Conservation (phyloP, 1,139 yeast genomes). For the Pichia sp. region DNA sequence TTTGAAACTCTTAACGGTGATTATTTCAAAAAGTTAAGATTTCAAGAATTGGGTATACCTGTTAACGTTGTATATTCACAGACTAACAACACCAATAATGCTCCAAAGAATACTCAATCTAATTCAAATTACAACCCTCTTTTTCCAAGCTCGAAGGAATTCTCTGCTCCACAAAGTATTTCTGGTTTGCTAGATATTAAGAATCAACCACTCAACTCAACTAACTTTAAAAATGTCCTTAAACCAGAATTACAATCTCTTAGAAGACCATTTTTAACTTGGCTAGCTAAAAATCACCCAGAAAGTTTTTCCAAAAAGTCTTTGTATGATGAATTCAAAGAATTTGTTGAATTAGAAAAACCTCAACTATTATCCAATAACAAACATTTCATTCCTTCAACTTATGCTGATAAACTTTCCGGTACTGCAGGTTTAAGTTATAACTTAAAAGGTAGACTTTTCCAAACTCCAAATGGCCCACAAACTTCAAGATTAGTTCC, state of each 20-base stretch:
- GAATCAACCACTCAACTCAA: slow-evolving; percentile 20
- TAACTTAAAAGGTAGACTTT: slow-evolving; percentile 61
- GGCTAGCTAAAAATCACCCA: slow-evolving; percentile 37
- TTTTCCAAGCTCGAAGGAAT: slow-evolving; percentile 19
- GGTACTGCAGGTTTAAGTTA: slow-evolving; percentile 77
- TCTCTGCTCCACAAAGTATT: slow-evolving; percentile 16
- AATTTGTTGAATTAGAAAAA: slow-evolving; percentile 31
- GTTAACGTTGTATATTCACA: no score
- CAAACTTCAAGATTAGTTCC: slow-evolving; percentile 54
- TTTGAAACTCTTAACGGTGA: slow-evolving; percentile 45
- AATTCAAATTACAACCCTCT: slow-evolving; percentile 18
- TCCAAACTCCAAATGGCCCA: slow-evolving; percentile 72
- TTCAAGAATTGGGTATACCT: slow-evolving; percentile 45
- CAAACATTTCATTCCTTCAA: slow-evolving; percentile 17
- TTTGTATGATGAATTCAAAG: slow-evolving; percentile 33
- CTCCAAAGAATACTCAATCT: not conserved
- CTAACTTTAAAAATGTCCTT: slow-evolving; percentile 19
- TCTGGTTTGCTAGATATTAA: slow-evolving; percentile 24
- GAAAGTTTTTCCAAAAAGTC: slow-evolving; percentile 25
- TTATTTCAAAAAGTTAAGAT: slow-evolving; percentile 44
- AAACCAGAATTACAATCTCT: slow-evolving; percentile 25
- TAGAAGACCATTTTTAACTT: slow-evolving; percentile 36
- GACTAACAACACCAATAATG: slow-evolving; percentile 3
- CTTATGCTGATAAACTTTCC: slow-evolving; percentile 28
- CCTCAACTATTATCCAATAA: slow-evolving; percentile 10